Evolutionary conservation across 2,329 filamentous ascomycete species (phyloP), one percentile per base, ranked within the genome.

Genomic region (Diaporthe sp.): DNA sequence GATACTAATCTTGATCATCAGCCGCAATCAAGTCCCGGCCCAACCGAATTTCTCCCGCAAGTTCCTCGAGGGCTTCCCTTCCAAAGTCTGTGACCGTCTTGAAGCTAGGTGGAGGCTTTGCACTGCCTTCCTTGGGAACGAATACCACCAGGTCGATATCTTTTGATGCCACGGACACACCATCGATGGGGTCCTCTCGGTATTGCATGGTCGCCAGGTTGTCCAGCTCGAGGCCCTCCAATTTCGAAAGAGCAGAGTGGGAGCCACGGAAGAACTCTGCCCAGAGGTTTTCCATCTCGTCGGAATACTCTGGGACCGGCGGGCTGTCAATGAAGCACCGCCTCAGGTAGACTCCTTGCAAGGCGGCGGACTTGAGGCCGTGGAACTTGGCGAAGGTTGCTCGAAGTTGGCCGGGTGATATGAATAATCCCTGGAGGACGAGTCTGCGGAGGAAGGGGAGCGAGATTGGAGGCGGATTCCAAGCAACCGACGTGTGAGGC

Each of bases 61-160:
- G 28, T 3, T 31, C 13, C 46, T 42, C 7, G 12, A 68, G 13
- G 4, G 31, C 28, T 2, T 39, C 46, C 22, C 28, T 10, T 19
- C 31, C 12, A 6, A 68, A 68, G 22, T 53, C 12, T 0, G 44
- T 53, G 10, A 68, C 65, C 22, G 31, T 39, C 19, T 8, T 17
- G 8, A 7, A 25, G 9, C 8, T 31, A 1, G 42, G 4, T 15
- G 42, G 2, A 17, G 4, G 0, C 28, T 13, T 10, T 2, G 2
- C 19, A 10, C 19, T 12, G 9, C 17, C 10, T 0, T 10, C 12
- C 1, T 68, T 13, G 0, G 3, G 7, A 10, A 25, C 44, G 9
- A 53, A 68, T 7, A 10, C 12, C 4, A 68, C 4, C 42, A 7
- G 0, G 2, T 37, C 28, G 13, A 8, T 2, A 1, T 67, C 61